Conservation (phyloP, 305 asterid genomes). For the Salvia sclarea region DNA sequence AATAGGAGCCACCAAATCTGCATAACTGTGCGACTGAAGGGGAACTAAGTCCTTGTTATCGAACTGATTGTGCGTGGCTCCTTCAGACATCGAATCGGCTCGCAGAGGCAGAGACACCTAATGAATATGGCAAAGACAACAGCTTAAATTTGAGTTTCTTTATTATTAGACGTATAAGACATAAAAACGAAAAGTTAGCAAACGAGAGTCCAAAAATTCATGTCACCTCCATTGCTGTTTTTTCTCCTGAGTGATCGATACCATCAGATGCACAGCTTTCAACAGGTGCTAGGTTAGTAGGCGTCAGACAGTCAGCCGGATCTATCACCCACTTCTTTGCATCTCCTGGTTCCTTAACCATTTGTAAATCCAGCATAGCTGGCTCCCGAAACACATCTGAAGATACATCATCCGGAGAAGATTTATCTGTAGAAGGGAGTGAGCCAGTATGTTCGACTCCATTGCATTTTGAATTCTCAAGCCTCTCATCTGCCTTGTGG, state of each 20-base stretch:
- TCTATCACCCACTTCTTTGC: slow-evolving; percentile 37
- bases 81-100: slow-evolving; percentile 34
- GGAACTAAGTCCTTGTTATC: slow-evolving; percentile 33
- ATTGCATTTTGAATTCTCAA: slow-evolving; percentile 40
- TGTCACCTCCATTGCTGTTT: slow-evolving; percentile 47
- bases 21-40: slow-evolving; percentile 24
- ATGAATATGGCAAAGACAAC: slow-evolving; percentile 5
- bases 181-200: not conserved
- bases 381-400: slow-evolving; percentile 52
- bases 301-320: slow-evolving; percentile 36
- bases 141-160: slow-evolving; percentile 22
- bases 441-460: slow-evolving; percentile 48
- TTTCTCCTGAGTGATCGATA: slow-evolving; percentile 43
- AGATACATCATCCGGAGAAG: slow-evolving; percentile 60
- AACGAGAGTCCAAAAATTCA: slow-evolving; percentile 16
- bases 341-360: slow-evolving; percentile 43
- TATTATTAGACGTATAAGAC: not conserved
- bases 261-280: slow-evolving; percentile 47
- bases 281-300: slow-evolving; percentile 37
- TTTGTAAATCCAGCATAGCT: slow-evolving; percentile 35
- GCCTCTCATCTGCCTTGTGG: slow-evolving; percentile 57
- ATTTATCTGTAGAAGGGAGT: slow-evolving; percentile 47
- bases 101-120: slow-evolving; percentile 39
- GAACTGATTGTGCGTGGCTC: slow-evolving; percentile 32
- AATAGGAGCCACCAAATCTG: slow-evolving; percentile 40